phyloP scores from a whole-genome alignment of 2,329 filamentous ascomycete genomes.

The Fusarium subtropicale region DNA sequence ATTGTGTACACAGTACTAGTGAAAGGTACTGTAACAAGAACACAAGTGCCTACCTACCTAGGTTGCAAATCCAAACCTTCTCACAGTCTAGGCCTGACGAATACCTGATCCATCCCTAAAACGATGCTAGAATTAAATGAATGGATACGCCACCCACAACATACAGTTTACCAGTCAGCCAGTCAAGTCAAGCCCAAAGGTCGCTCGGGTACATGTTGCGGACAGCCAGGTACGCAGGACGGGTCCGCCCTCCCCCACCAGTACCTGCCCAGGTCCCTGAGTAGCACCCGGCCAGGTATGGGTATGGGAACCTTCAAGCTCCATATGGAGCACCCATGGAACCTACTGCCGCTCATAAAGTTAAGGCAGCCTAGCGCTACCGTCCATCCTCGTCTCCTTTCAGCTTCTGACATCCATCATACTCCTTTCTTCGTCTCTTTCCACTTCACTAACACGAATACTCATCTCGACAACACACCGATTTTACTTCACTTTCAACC shows the following conservation, averaged over 20 bases:
- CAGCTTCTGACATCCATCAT: conserved; percentile 18
- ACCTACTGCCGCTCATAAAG: conserved; percentile 34
- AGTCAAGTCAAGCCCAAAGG: conserved; percentile 1
- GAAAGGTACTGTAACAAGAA: not conserved
- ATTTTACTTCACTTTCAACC: not conserved
- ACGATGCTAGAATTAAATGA: conserved; percentile 27
- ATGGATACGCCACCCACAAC: conserved; percentile 28
- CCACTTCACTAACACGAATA: not conserved
- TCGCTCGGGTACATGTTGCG: not conserved
- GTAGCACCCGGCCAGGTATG: conserved; percentile 2
- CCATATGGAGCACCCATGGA: not conserved
- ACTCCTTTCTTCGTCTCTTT: not conserved
- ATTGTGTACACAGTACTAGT: no score
- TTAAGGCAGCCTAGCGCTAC: conserved; percentile 27
- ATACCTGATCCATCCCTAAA: conserved; percentile 44
- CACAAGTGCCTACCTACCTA: conserved; percentile 12
- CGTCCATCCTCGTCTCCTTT: conserved; percentile 34
- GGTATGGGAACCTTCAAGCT: not conserved
- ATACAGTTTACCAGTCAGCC: not conserved
- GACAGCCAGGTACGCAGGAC: conserved; percentile 17
- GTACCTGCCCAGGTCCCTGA: conserved; percentile 8
- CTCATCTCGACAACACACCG: conserved; percentile 4
- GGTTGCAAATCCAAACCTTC: conserved; percentile 26
- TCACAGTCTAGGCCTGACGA: conserved; percentile 34
- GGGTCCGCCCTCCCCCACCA: conserved; percentile 36